Percentiles rank a stretch among this genome's conserved stretches.
These are phyloP conservation scores for Cercophora samala DNA, from an alignment of 495 filamentous ascomycete species.

Conservation along the genomic window DNA sequence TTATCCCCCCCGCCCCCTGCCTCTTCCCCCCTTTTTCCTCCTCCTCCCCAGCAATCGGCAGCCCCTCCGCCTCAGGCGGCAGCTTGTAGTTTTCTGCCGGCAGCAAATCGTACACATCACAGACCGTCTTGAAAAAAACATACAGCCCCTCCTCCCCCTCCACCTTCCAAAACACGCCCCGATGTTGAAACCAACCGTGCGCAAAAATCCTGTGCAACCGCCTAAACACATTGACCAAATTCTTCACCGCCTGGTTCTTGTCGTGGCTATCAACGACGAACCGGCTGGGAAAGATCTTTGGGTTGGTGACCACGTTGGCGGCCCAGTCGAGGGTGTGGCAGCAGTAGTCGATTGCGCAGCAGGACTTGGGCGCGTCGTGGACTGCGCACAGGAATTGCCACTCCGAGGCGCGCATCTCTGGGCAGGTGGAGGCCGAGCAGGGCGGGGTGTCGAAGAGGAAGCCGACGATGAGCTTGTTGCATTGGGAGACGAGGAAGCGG, in stretches of 20 bases:
- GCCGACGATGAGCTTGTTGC: slow-evolving; percentile 83
- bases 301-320: slow-evolving; percentile 80
- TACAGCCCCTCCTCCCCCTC: slow-evolving; percentile 85
- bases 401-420: slow-evolving; percentile 96
- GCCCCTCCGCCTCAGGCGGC: slow-evolving; percentile 85
- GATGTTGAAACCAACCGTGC: slow-evolving; percentile 97
- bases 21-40: slow-evolving; percentile 17
- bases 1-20: slow-evolving; percentile 26
- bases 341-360: slow-evolving; percentile 98
- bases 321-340: slow-evolving; percentile 98
- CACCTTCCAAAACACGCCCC: slow-evolving; percentile 93
- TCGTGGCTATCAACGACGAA: slow-evolving; percentile 65
- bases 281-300: slow-evolving; percentile 87
- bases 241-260: slow-evolving; percentile 66
- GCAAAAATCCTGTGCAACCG: slow-evolving; percentile 95
- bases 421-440: slow-evolving; percentile 82
- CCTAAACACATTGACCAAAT: slow-evolving; percentile 90
- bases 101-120: slow-evolving; percentile 82
- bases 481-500: slow-evolving; percentile 88
- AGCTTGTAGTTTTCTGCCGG: slow-evolving; percentile 94
- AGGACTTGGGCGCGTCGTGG: slow-evolving; percentile 89
- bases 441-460: slow-evolving; percentile 87
- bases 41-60: slow-evolving; percentile 31
- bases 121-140: slow-evolving; percentile 94
- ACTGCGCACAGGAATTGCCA: slow-evolving; percentile 99